Percentiles rank a stretch among this genome's conserved stretches.
Evolutionary conservation across 495 filamentous ascomycete genomes (phyloP).

Genomic region (Baudoinia panamericana): DNA sequence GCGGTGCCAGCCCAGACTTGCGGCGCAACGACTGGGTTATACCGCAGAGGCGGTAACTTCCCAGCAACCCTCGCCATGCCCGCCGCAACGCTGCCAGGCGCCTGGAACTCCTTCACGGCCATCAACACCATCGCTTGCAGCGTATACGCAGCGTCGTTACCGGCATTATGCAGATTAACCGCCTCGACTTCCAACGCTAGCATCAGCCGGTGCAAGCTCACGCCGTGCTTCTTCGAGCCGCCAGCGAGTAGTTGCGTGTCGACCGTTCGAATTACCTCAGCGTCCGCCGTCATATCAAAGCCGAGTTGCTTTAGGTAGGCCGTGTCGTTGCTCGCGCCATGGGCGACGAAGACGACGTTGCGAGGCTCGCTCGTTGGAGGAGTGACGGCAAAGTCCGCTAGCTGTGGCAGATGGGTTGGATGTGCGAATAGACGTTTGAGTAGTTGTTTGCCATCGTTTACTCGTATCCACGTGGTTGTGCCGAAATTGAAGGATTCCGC

Average conservation of each 20-base stretch:
- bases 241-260: slow-evolving; percentile 46
- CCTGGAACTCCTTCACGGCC: slow-evolving; percentile 2
- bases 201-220: slow-evolving; percentile 1
- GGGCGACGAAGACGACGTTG: slow-evolving; percentile 67
- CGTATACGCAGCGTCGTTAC: slow-evolving; percentile 17
- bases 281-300: slow-evolving; percentile 35
- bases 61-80: not conserved
- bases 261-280: slow-evolving; percentile 41
- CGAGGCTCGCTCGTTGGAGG: slow-evolving; percentile 23
- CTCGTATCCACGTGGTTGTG: slow-evolving; percentile 5
- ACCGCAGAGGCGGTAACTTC: not conserved
- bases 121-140: slow-evolving; percentile 10
- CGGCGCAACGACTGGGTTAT: not conserved
- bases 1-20: slow-evolving; percentile 5
- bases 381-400: slow-evolving; percentile 9
- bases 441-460: slow-evolving; percentile 1
- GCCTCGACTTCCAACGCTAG: slow-evolving; percentile 2
- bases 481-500: slow-evolving; percentile 15
- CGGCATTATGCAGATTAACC: slow-evolving; percentile 13
- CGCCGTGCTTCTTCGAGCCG: slow-evolving; percentile 37
- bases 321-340: slow-evolving; percentile 51
- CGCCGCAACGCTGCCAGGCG: slow-evolving; percentile 1
- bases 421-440: slow-evolving; percentile 1
- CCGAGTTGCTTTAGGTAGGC: slow-evolving; percentile 47
- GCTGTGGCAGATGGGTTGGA: slow-evolving; percentile 2